Evolutionary conservation across 495 filamentous ascomycete species (phyloP), one percentile per base, ranked within the genome.

Genomic region (Penicillium steckii): DNA sequence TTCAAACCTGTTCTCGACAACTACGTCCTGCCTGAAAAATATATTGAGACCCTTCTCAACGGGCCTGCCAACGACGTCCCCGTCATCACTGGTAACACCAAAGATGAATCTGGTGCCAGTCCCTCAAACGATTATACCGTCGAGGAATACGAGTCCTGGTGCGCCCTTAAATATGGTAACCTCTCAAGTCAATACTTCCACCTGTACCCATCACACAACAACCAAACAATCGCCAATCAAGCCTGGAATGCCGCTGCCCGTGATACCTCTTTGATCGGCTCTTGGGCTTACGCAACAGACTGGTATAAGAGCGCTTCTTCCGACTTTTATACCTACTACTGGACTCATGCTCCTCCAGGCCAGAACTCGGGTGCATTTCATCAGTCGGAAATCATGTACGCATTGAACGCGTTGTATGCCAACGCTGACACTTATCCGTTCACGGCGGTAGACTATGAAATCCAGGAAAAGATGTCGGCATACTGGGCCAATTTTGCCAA

Each of bases 11-110:
- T 58, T 8, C 58, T 68, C 3, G 65, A 68, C 52, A 35, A 46
- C 40, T 68, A 66, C 47, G 62, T 62, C 13, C 52, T 68, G 1
- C 62, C 62, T 2, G 50, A 56, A 13, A 66, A 45, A 17, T 68
- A 68, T 45, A 52, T 62, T 24, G 57, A 66, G 23, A 58, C 53
- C 0, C 41, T 68, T 26, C 8, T 42, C 29, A 62, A 62, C 15
- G 65, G 65, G 5, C 60, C 60, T 1, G 65, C 62, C 56, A 52
- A 68, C 49, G 26, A 80, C 67, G 32, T 79, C 74, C 66, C 65
- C 37, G 49, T 68, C 15, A 62, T 68, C 33, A 66, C 65, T 1
- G 62, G 62, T 24, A 68, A 68, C 56, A 63, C 55, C 27, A 68
- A 64, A 27, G 65, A 68, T 15, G 65, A 68, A 27, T 60, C 52